Base-by-base conservation (phyloP, 2,329 filamentous ascomycete species). In the Teratosphaeria gauchensis region DNA sequence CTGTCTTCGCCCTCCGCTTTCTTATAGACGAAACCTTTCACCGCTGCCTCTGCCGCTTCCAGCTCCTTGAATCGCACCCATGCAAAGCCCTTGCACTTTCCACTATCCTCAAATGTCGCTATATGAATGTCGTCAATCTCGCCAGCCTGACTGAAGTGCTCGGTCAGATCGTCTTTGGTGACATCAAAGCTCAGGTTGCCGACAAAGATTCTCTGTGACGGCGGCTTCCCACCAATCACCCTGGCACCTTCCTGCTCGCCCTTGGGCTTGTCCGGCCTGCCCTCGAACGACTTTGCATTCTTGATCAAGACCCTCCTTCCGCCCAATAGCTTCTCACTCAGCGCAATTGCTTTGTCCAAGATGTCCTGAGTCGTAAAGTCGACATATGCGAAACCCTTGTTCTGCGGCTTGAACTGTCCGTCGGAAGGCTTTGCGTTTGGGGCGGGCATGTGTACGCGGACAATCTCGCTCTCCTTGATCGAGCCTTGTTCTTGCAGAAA, bases 81-180 rank as follows among this genome's bases (percentile, higher is more conserved):
- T 5, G 87, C 94, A 75, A 88, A 99, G 19, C 94, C 95, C 77
- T 97, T 97, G 79, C 94, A 99, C 77, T 97, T 99, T 51, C 94
- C 94, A 21, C 87, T 87, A 73, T 99, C 95, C 74, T 97, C 90
- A 71, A 99, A 99, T 0, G 92, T 96, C 2, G 94, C 94, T 65
- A 97, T 79, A 75, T 95, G 92, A 63, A 90, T 82, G 77, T 89
- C 89, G 56, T 86, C 84, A 62, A 97, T 84, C 62, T 86, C 80
- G 55, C 94, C 94, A 71, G 92, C 97, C 72, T 87, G 89, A 54
- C 82, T 81, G 73, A 96, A 97, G 71, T 96, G 90, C 63, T 86
- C 81, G 64, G 84, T 80, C 55, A 99, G 75, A 66, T 90, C 85
- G 57, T 96, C 90, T 67, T 92, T 88, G 6, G 86, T 78, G 21